phyloP scores from a whole-genome alignment of 169 alveolate genomes.

The Plasmodium vivax region DNA sequence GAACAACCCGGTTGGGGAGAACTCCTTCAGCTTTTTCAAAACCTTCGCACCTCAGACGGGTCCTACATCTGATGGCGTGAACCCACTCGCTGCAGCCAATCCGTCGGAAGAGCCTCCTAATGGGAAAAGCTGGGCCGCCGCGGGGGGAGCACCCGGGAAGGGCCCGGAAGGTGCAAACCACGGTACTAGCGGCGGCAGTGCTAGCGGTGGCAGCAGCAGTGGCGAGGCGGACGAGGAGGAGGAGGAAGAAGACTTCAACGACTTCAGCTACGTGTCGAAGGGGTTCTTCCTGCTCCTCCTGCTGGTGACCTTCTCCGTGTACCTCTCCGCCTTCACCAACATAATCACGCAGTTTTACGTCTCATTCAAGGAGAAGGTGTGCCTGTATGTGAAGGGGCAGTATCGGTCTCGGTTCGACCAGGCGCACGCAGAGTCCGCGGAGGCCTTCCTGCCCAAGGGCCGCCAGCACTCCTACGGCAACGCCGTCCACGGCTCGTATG shows the following conservation, averaged over 20 bases:
- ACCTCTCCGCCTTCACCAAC: constrained; percentile 59
- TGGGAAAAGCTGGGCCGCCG: neutral
- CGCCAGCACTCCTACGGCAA: neutral
- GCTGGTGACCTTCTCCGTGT: constrained; percentile 12
- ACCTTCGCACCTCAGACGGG: neutral
- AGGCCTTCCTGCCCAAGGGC: constrained; percentile 17
- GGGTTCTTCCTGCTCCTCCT: constrained; percentile 35
- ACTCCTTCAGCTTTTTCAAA: constrained; percentile 6
- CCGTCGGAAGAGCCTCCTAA: neutral
- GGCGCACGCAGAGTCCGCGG: constrained; percentile 18
- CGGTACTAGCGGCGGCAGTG: neutral
- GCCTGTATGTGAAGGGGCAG: constrained; percentile 17
- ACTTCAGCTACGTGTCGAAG: constrained; percentile 2
- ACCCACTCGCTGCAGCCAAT: neutral
- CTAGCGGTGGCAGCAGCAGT: neutral
- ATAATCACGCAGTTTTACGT: constrained; percentile 51
- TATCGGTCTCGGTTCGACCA: constrained; percentile 5
- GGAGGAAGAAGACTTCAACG: neutral
- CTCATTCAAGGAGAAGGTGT: constrained; percentile 49
- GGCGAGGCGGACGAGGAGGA: neutral
- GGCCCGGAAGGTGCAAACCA: neutral
- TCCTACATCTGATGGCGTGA: neutral
- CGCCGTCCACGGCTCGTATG: neutral
- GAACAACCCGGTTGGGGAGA: neutral
- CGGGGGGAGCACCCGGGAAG: neutral